Percentiles rank a stretch among this genome's conserved stretches.
These are phyloP conservation scores for Herpetomonas samuelpessoai DNA, from an alignment of 208 protist species.

Conservation along the genomic window DNA sequence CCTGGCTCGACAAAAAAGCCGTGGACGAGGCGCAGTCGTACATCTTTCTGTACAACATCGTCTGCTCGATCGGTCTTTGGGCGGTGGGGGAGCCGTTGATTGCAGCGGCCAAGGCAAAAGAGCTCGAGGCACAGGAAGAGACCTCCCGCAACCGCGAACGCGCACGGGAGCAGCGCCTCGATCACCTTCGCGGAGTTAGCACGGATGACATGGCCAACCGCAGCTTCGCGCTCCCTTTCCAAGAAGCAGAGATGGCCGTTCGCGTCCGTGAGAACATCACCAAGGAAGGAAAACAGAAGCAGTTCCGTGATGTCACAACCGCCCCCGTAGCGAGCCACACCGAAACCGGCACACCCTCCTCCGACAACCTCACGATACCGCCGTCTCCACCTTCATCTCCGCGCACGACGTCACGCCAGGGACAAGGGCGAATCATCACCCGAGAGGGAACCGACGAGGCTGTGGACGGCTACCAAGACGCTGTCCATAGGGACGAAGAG, in stretches of 20 bases:
- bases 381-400: no score
- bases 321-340: background rate
- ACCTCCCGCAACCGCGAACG: background rate
- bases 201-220: background rate
- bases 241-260: background rate
- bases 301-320: background rate
- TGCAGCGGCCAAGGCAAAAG: constrained; percentile 14
- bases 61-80: constrained; percentile 60
- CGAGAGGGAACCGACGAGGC: background rate
- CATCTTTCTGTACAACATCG: constrained; percentile 76
- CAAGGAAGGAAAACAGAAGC: background rate
- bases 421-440: no score
- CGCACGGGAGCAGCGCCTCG: constrained; percentile 2
- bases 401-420: background rate
- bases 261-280: background rate
- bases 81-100: constrained; percentile 44
- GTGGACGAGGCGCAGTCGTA: constrained; percentile 40
- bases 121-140: constrained; percentile 11
- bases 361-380: background rate
- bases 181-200: background rate
- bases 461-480: background rate
- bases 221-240: background rate
- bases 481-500: background rate
- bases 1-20: constrained; percentile 32
- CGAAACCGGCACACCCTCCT: background rate